Evolutionary conservation across 352 stramenopile species (phyloP), one percentile per base, ranked within the genome.

Genomic region (Albugo laibachii): DNA sequence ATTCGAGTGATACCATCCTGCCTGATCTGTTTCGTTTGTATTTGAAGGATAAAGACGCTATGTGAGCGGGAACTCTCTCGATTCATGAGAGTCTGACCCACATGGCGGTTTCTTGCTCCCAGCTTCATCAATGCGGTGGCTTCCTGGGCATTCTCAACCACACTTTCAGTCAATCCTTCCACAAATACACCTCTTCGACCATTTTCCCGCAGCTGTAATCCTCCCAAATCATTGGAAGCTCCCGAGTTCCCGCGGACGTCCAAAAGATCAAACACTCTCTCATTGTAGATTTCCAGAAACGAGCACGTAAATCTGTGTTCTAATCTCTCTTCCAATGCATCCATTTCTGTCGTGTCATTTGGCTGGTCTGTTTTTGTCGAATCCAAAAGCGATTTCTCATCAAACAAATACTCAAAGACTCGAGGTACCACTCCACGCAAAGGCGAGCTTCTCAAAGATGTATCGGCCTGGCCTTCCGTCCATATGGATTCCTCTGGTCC

Each of bases 201-300:
- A 45, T 66, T 84, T 48, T 89, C 77, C 13, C 75, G 52, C n/a
- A 89, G 47, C 45, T 74, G 69, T 12, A 89, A 54, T 0, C 75
- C 76, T 1, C 61, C 55, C 0, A 63, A 34, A 39, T 81, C 71
- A n/a, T 70, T 72, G 14, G 57, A 47, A 41, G 68, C 75, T 15
- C 63, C 58, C 8, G 24, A 31, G 8, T 31, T 31, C 8, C 24
- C 24, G 8, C 24, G 24, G 24, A 57, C 66, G 38, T 92, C 71
- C 15, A 97, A 66, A 19, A 97, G 44, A 64, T 97, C 88, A 51
- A 82, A 95, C 39, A 96, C 87, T 27, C 79, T 69, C 59, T 96
- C 88, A 57, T 96, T 96, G 63, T 97, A 97, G 48, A 97, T 96
- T 61, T 97, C 88, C 40, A 97, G 61, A 55, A 95, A 97, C 0